Evolutionary conservation across 2,329 filamentous ascomycete species (phyloP).

Genomic region (Lachnellula arida): DNA sequence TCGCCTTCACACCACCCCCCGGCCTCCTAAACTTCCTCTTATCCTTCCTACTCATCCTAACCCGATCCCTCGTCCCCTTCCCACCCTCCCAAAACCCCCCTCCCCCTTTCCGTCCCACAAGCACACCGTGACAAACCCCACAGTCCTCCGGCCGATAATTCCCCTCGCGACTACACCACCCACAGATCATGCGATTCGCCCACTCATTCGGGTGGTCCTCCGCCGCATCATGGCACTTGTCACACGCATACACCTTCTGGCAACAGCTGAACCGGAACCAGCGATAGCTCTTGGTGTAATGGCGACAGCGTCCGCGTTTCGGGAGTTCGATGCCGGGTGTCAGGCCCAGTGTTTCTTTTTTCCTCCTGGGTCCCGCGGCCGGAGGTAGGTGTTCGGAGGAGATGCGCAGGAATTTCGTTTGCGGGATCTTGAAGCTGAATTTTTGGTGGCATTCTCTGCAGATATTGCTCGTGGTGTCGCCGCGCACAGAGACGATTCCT

Average conservation of each 20-base stretch:
- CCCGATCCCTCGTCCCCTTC: slow-evolving; percentile 70
- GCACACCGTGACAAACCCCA: slow-evolving; percentile 63
- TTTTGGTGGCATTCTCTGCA: slow-evolving; percentile 76
- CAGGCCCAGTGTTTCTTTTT: slow-evolving; percentile 51
- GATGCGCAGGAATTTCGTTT: slow-evolving; percentile 72
- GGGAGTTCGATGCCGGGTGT: slow-evolving; percentile 54
- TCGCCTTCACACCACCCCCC: slow-evolving; percentile 31
- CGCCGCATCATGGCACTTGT: slow-evolving; percentile 68
- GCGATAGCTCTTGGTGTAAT: slow-evolving; percentile 55
- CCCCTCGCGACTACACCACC: slow-evolving; percentile 76
- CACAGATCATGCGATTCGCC: slow-evolving; percentile 80
- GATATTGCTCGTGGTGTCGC: slow-evolving; percentile 67
- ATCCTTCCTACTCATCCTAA: slow-evolving; percentile 70
- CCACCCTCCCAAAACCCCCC: slow-evolving; percentile 84
- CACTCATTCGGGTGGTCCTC: slow-evolving; percentile 74
- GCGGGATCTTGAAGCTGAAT: slow-evolving; percentile 74
- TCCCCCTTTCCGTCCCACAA: slow-evolving; percentile 60
- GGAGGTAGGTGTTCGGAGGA: slow-evolving; percentile 40
- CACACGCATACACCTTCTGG: slow-evolving; percentile 54
- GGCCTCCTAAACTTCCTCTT: slow-evolving; percentile 66
- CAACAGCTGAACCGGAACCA: slow-evolving; percentile 66
- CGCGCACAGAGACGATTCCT: slow-evolving; percentile 67
- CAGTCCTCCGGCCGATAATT: slow-evolving; percentile 74
- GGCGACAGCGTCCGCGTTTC: slow-evolving; percentile 47
- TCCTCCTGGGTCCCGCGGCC: slow-evolving; percentile 38